A percentile compares a stretch with the other conserved stretches of the same genome.
phyloP scores from a whole-genome alignment of 1,284 basidiomycete genomes.

The Anthracocystis setariae region DNA sequence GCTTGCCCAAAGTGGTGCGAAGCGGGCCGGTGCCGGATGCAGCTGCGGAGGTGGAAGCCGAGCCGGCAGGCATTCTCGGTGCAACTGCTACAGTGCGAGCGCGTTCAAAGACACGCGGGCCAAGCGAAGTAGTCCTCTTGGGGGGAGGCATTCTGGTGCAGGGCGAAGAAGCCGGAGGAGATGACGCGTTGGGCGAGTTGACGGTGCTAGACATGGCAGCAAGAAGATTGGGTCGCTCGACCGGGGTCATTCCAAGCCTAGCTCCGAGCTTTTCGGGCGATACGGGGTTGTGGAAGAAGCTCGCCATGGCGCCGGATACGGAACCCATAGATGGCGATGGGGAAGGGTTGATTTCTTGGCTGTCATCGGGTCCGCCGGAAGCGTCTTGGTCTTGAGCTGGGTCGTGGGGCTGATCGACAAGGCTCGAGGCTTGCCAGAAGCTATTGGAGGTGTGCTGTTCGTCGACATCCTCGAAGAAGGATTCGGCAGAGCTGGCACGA shows the following conservation, averaged over 20 bases:
- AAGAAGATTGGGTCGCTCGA: constrained; percentile 34
- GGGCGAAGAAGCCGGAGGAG: constrained; percentile 40
- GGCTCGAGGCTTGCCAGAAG: constrained; percentile 3
- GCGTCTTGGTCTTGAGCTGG: constrained; percentile 5
- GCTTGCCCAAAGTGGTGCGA: constrained; percentile 50
- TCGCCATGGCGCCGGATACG: constrained; percentile 43
- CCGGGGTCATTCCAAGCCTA: constrained; percentile 25
- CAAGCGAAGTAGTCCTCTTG: constrained; percentile 40
- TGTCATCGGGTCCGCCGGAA: constrained; percentile 2
- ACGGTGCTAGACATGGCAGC: constrained; percentile 39
- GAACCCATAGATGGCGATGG: constrained; percentile 47
- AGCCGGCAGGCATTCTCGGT: constrained; percentile 10
- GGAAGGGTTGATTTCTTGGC: constrained; percentile 34
- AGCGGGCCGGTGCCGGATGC: constrained; percentile 18
- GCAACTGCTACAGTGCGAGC: constrained; percentile 40
- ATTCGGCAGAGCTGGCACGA: constrained; percentile 29
- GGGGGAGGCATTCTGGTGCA: constrained; percentile 43
- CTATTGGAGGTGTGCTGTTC: neutral
- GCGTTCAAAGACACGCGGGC: constrained; percentile 41
- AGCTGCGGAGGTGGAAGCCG: constrained; percentile 4
- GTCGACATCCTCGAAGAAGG: constrained; percentile 38
- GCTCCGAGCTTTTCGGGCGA: constrained; percentile 53
- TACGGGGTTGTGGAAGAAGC: constrained; percentile 61
- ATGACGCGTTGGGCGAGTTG: constrained; percentile 32
- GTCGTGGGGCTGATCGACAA: constrained; percentile 3